Conservation (phyloP, 2,329 filamentous ascomycete genomes). For the Daldinia sp. region DNA sequence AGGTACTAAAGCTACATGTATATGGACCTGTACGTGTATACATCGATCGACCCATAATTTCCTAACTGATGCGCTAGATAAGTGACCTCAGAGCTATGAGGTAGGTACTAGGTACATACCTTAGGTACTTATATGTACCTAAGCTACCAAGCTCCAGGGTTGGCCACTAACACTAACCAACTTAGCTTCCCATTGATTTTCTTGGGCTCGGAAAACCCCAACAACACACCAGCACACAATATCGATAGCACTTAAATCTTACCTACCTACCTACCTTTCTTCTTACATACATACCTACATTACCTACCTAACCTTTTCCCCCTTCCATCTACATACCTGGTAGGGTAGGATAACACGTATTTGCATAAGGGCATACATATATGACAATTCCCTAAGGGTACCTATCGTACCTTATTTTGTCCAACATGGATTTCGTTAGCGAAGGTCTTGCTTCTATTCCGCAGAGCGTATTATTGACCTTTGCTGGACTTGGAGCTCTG, state of each 20-base stretch:
- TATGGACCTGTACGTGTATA: no score
- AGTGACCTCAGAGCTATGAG: no score
- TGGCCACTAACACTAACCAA: constrained; percentile 1
- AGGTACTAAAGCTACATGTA: no score
- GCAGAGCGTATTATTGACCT: constrained; percentile 58
- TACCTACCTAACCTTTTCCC: no score
- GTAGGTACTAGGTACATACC: not conserved
- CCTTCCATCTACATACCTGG: not conserved
- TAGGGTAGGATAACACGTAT: not conserved
- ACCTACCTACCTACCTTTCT: no score
- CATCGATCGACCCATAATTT: no score
- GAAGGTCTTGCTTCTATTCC: constrained; percentile 58
- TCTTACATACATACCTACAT: no score
- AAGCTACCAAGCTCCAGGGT: not conserved
- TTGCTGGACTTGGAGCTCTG: constrained; percentile 69
- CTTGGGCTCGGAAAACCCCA: constrained; percentile 3
- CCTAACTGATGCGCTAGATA: no score
- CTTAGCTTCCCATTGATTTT: constrained; percentile 1
- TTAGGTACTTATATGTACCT: no score
- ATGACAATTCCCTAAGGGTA: not conserved
- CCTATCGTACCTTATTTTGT: not conserved
- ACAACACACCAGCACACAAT: constrained; percentile 1
- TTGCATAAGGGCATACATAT: not conserved
- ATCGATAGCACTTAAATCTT: not conserved
- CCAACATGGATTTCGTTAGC: constrained; percentile 52